Percentiles rank a stretch among this genome's conserved stretches.
phyloP scores from a whole-genome alignment of 345 rosid genomes.

The Adansonia digitata region DNA sequence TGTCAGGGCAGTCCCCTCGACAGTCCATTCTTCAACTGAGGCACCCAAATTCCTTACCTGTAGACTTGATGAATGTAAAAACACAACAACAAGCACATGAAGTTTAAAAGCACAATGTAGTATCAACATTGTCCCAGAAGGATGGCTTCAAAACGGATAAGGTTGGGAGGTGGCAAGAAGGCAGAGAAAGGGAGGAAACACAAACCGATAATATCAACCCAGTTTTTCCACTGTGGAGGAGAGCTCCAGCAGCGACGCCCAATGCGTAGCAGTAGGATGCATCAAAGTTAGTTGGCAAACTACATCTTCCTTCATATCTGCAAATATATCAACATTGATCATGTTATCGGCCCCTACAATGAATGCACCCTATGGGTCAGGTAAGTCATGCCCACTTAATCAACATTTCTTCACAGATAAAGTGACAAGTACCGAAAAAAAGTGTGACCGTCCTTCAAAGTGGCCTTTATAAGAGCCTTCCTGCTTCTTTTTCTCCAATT shows the following conservation, averaged over 20 bases:
- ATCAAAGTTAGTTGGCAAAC: conserved; percentile 91
- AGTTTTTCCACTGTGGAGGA: conserved; percentile 77
- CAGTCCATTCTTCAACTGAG: conserved; percentile 85
- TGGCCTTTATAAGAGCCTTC: conserved; percentile 54
- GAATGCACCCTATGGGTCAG: neutral
- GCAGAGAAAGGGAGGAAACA: neutral
- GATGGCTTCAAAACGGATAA: neutral
- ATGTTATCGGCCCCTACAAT: neutral
- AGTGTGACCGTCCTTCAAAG: conserved; percentile 87
- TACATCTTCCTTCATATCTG: conserved; percentile 97
- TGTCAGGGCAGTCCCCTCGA: conserved; percentile 81
- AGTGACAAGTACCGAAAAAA: conserved; percentile 63
- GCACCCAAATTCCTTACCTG: conserved; percentile 93
- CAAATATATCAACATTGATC: neutral
- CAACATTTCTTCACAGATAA: neutral
- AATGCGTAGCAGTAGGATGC: conserved; percentile 82
- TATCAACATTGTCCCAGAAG: conserved; percentile 1
- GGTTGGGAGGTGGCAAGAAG: neutral
- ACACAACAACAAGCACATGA: neutral
- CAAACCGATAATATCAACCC: conserved; percentile 84
- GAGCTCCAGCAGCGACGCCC: conserved; percentile 86
- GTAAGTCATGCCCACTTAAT: neutral
- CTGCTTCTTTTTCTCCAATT: conserved; percentile 76
- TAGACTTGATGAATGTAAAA: conserved; percentile 1
- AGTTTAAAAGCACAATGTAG: neutral